These are phyloP conservation scores for Blastocladiella britannica DNA, from an alignment of 192 early-diverging fungal species.

Conservation along the genomic window DNA sequence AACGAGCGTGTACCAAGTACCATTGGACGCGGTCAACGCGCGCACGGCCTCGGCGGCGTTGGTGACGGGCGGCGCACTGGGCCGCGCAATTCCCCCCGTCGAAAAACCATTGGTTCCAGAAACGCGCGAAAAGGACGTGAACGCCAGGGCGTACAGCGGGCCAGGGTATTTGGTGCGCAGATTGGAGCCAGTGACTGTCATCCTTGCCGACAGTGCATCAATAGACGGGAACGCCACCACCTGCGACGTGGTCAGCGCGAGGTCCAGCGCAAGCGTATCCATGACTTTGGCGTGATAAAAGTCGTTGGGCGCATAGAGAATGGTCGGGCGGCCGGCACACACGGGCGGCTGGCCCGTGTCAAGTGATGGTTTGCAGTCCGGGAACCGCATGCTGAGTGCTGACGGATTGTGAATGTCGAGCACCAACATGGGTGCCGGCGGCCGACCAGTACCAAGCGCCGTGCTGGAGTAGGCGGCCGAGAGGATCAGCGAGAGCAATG, in stretches of 20 bases:
- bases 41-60: too few species aligned
- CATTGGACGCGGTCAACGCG: background rate
- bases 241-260: background rate
- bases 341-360: background rate
- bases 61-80: too few species aligned
- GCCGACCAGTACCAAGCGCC: background rate
- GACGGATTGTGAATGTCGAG: background rate
- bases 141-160: background rate
- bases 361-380: background rate
- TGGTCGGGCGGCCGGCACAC: too few species aligned
- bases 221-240: background rate
- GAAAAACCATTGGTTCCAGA: background rate
- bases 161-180: too few species aligned
- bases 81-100: too few species aligned
- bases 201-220: too few species aligned
- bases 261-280: background rate
- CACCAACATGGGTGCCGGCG: background rate
- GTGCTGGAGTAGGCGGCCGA: background rate
- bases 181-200: too few species aligned
- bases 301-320: background rate
- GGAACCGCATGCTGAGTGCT: background rate
- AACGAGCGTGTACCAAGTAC: background rate
- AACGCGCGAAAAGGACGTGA: background rate
- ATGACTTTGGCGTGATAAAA: background rate
- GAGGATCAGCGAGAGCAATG: background rate